Evolutionary conservation across 2,329 filamentous ascomycete genomes (phyloP).

Genomic region (Polychaeton citri): DNA sequence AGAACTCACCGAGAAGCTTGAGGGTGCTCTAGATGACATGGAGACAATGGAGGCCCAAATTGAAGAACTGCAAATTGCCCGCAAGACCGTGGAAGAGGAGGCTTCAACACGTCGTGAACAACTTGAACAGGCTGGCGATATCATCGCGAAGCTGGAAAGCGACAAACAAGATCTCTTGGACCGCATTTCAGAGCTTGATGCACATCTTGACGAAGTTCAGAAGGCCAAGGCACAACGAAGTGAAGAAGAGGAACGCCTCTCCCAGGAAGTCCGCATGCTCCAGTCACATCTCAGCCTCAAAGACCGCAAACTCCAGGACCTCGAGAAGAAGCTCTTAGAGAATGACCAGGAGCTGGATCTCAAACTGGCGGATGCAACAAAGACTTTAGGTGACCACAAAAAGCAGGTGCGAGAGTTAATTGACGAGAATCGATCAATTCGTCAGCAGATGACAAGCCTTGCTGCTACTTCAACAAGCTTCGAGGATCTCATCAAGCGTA

Average conservation of each 20-base stretch:
- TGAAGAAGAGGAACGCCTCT: slow-evolving; percentile 60
- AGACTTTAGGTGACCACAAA: slow-evolving; percentile 63
- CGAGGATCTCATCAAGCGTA: slow-evolving; percentile 82
- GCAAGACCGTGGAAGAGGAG: slow-evolving; percentile 77
- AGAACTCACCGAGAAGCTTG: slow-evolving; percentile 84
- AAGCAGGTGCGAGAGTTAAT: slow-evolving; percentile 62
- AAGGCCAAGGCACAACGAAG: slow-evolving; percentile 59
- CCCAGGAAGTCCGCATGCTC: slow-evolving; percentile 78
- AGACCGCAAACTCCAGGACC: slow-evolving; percentile 75
- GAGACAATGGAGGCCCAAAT: slow-evolving; percentile 88
- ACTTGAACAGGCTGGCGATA: slow-evolving; percentile 77
- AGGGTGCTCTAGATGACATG: slow-evolving; percentile 85
- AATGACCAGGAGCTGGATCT: slow-evolving; percentile 80
- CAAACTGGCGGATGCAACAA: slow-evolving; percentile 63
- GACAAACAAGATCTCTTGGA: slow-evolving; percentile 67
- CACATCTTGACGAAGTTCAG: slow-evolving; percentile 56
- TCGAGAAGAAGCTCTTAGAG: slow-evolving; percentile 72
- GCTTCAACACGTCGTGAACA: slow-evolving; percentile 66
- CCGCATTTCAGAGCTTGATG: slow-evolving; percentile 56
- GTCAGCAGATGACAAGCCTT: slow-evolving; percentile 73
- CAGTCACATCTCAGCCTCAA: slow-evolving; percentile 81
- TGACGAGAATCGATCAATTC: slow-evolving; percentile 68
- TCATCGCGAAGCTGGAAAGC: slow-evolving; percentile 73
- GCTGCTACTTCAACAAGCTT: slow-evolving; percentile 89
- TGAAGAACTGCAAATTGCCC: slow-evolving; percentile 75